Base-by-base conservation (phyloP, 1,284 basidiomycete genomes). In the Moesziomyces sp. region DNA sequence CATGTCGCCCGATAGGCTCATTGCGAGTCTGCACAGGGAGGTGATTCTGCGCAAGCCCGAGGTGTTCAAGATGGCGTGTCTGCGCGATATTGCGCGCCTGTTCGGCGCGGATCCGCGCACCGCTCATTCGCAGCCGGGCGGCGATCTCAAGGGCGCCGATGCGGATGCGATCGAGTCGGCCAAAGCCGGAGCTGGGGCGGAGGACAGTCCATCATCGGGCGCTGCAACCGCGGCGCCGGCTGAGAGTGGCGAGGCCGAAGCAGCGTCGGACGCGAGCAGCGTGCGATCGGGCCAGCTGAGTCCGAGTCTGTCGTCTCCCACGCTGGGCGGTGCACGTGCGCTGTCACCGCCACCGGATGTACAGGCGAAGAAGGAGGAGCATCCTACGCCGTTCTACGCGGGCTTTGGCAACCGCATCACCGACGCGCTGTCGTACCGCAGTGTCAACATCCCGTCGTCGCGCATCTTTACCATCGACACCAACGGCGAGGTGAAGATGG, bases 51-150 rank as follows among this genome's bases (percentile, higher is more conserved):
- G 95, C 42, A 98, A 99, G 86, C 97, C 97, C 0, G 97, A 99
- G 84, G 90, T 99, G 30, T 99, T 99, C 89, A 99, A 99, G 87
- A 99, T 99, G 97, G 96, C 97, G 3, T 98, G 95, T 85, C 86
- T 99, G 72, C 88, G 95, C 42, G 97, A 99, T 85, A 97, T 99
- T 60, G 93, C 94, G 77, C 88, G 94, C 28, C 85, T 99, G 9
- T 99, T 98, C 82, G 92, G 93, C 9, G 88, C 89, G 24, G 79
- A 65, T 59, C 59, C 64, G 44, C 43, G 73, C 43, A 69, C 52
- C 23, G 60, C 68, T 6, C 46, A 48, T 3, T 18, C 38, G 16
- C 63, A 70, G 54, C 60, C 58, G 19, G 60, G 62, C 2, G 62
- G 54, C 16, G 54, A 70, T 44, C 9, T 56, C 13, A 60, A 50